Percentiles rank a stretch among this genome's conserved stretches.
phyloP scores from a whole-genome alignment of 1,139 yeast genomes.

The Geotrichum europaeum region DNA sequence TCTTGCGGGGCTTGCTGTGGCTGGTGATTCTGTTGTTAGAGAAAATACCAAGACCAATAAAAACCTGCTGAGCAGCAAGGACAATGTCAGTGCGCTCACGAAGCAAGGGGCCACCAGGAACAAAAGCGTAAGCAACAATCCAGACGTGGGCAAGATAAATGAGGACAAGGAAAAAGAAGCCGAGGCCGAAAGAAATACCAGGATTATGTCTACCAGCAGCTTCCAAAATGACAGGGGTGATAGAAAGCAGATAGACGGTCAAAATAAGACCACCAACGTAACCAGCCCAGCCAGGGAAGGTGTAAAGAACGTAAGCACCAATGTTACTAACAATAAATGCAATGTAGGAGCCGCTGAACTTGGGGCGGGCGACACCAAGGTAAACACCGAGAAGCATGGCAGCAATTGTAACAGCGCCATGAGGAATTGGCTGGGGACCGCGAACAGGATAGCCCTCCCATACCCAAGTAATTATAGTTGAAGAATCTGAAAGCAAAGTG shows the following conservation, averaged over 20 bases:
- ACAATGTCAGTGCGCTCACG: slow-evolving; percentile 85
- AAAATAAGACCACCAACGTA: slow-evolving; percentile 69
- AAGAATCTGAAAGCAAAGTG: slow-evolving; percentile 74
- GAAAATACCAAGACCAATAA: slow-evolving; percentile 37
- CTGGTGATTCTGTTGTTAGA: slow-evolving; percentile 25
- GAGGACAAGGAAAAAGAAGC: slow-evolving; percentile 48
- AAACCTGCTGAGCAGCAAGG: slow-evolving; percentile 47
- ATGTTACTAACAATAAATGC: slow-evolving; percentile 20
- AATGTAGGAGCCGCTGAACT: slow-evolving; percentile 28
- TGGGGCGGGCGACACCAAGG: slow-evolving; percentile 37
- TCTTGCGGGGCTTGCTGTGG: slow-evolving; percentile 21
- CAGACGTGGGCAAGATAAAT: slow-evolving; percentile 79
- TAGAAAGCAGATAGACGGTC: slow-evolving; percentile 54
- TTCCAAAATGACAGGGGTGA: slow-evolving; percentile 59
- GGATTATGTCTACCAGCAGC: slow-evolving; percentile 55
- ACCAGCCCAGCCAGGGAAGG: slow-evolving; percentile 71
- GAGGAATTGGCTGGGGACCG: slow-evolving; percentile 89
- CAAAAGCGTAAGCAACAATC: slow-evolving; percentile 98
- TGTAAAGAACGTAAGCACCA: slow-evolving; percentile 48
- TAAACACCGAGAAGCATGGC: slow-evolving; percentile 56
- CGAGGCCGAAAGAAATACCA: slow-evolving; percentile 51
- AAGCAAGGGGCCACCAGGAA: slow-evolving; percentile 82
- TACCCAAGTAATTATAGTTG: slow-evolving; percentile 80
- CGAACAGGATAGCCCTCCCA: slow-evolving; percentile 89
- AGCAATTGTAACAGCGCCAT: slow-evolving; percentile 63